phyloP scores from a whole-genome alignment of 345 rosid species.

The Adansonia digitata region DNA sequence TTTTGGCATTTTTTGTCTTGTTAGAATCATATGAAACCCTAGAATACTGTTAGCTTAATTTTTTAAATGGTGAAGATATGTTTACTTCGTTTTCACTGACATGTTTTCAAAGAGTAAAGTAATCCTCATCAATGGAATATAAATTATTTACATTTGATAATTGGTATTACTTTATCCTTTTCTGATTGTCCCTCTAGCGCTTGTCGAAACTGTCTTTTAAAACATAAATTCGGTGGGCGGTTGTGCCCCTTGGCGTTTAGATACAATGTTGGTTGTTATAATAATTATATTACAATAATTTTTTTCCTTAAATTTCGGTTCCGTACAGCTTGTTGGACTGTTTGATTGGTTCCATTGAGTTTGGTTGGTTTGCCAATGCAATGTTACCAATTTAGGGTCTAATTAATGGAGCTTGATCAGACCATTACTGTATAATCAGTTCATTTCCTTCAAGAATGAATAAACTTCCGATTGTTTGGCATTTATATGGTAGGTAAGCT shows the following conservation, averaged over 20 bases:
- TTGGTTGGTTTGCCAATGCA: not conserved
- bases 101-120: not conserved
- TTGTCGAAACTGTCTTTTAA: not conserved
- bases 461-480: not conserved
- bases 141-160: not conserved
- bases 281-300: not conserved
- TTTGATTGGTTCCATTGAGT: not conserved
- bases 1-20: not conserved
- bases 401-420: not conserved
- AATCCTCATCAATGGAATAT: not conserved
- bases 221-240: not conserved
- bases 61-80: not conserved
- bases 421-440: not conserved
- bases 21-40: slow-evolving; percentile 10
- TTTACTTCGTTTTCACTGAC: not conserved
- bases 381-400: not conserved
- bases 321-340: not conserved
- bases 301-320: not conserved
- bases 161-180: not conserved
- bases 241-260: not conserved
- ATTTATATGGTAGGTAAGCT: not conserved
- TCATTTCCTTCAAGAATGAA: not conserved
- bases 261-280: not conserved
- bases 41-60: not conserved
- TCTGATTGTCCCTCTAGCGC: not conserved